A percentile compares a stretch with the other conserved stretches of the same genome.
phyloP scores from a whole-genome alignment of 2,329 filamentous ascomycete genomes.

The Pseudogymnoascus pannorum region DNA sequence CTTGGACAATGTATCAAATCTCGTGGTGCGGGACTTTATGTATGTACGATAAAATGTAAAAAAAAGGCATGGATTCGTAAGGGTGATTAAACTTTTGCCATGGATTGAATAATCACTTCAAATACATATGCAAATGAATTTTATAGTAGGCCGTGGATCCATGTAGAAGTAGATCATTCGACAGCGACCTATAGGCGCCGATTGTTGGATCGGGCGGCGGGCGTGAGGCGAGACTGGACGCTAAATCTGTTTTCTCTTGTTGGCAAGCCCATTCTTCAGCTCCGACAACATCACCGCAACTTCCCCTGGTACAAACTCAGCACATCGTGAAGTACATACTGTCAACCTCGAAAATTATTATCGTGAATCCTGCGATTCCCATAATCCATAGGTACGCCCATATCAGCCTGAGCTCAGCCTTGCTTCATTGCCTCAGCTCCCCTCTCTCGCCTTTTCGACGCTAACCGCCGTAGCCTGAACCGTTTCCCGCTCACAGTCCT shows the following conservation, averaged over 20 bases:
- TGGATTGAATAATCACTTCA: background rate
- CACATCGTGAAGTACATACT: background rate
- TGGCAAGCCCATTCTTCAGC: conserved; percentile 6
- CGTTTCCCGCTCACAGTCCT: conserved; percentile 11
- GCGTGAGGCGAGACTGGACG: conserved; percentile 8
- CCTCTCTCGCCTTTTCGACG: conserved; percentile 9
- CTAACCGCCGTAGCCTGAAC: conserved; percentile 10
- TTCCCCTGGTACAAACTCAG: background rate
- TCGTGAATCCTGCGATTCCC: background rate
- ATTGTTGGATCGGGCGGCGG: background rate
- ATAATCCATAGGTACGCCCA: conserved; percentile 1
- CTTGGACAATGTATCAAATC: background rate
- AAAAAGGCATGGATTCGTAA: background rate
- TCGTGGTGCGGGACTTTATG: background rate
- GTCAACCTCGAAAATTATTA: conserved; percentile 2
- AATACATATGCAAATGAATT: background rate
- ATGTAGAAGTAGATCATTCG: conserved; percentile 4
- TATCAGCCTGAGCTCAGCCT: conserved; percentile 5
- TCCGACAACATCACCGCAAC: conserved; percentile 2
- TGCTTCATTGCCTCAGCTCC: conserved; percentile 3
- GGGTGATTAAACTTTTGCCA: background rate
- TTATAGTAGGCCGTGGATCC: background rate
- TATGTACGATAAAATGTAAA: background rate
- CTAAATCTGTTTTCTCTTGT: conserved; percentile 7
- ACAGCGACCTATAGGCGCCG: conserved; percentile 3